Base-by-base conservation (phyloP, 305 asterid genomes). In the Andrographis paniculata region DNA sequence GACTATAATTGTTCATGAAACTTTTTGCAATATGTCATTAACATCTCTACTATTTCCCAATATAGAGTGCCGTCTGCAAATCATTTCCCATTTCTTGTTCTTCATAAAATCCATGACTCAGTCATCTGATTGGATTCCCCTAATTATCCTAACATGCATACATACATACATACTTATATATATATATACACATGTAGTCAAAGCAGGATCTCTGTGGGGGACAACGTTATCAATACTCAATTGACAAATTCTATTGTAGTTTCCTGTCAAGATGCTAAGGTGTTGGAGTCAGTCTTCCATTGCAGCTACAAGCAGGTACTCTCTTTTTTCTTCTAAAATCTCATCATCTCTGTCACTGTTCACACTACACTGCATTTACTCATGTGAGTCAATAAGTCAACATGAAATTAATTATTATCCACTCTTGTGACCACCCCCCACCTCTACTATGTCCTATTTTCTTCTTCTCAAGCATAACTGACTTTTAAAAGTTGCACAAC, bases 281-380 rank as follows among this genome's bases (percentile, higher is more conserved):
- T 12, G 0, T 33, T 18, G 55, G 9, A 14, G 17, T 1, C 14
- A 11, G 28, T 17, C 12, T 35, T 9, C 9, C 27, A 20, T 21
- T 11, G 17, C 38, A 46, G 47, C 37, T 58, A 65, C 67, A 65
- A 58, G 30, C 58, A 55, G 38, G 38, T 33, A 11, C 38, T 33
- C 38, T 1, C 0, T 13, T 33, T 10, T 33, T 2, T 13, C 12
- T 4, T 13, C 38, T 9, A 13, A 2, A 14, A n/a, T 42, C 27
- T 45, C 30, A 33, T 3, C 12, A 33, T 17, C 35, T 5, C 16
- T 45, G 45, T 58, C 39, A 45, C 9, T 53, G 66, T 69, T 64
- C 72, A 55, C 73, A 52, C 64, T 56, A 45, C 56, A 30, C 64
- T 56, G 50, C 56, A 30, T 49, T 58, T 53, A 46, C 20, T 53